Conservation (phyloP, 2,329 filamentous ascomycete species). For the Aspergillus novoparasiticus region DNA sequence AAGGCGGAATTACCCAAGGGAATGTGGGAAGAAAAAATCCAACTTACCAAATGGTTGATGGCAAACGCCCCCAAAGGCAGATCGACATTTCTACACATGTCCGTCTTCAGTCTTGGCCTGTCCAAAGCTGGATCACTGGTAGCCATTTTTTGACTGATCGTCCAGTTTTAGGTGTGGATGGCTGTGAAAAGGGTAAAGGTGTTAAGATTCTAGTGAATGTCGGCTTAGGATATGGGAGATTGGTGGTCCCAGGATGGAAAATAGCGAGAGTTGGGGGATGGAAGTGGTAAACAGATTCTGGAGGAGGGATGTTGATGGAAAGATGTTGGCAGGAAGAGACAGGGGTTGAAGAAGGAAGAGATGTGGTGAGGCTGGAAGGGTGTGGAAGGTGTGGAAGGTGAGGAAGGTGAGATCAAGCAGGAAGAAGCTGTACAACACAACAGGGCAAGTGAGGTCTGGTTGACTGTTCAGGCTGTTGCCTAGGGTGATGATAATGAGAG, state of each 20-base stretch:
- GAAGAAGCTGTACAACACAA: neutral
- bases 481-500: neutral
- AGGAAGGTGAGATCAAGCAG: neutral
- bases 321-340: neutral
- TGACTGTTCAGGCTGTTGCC: neutral
- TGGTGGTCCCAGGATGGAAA: neutral
- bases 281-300: neutral
- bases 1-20: neutral
- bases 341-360: neutral
- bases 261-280: neutral
- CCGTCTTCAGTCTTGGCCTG: constrained; percentile 19
- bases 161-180: too few relatives aligned
- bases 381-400: neutral
- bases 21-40: neutral
- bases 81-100: constrained; percentile 29
- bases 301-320: neutral
- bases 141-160: constrained; percentile 7
- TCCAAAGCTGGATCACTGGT: constrained; percentile 27
- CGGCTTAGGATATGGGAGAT: too few relatives aligned
- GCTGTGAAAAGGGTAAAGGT: too few relatives aligned
- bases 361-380: neutral
- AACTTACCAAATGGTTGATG: constrained; percentile 29
- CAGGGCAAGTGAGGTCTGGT: neutral
- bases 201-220: neutral
- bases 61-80: constrained; percentile 25